Percentiles rank a stretch among this genome's conserved stretches.
Conservation (phyloP, 192 early-diverging fungal genomes). For the Entomortierella beljakovae region DNA sequence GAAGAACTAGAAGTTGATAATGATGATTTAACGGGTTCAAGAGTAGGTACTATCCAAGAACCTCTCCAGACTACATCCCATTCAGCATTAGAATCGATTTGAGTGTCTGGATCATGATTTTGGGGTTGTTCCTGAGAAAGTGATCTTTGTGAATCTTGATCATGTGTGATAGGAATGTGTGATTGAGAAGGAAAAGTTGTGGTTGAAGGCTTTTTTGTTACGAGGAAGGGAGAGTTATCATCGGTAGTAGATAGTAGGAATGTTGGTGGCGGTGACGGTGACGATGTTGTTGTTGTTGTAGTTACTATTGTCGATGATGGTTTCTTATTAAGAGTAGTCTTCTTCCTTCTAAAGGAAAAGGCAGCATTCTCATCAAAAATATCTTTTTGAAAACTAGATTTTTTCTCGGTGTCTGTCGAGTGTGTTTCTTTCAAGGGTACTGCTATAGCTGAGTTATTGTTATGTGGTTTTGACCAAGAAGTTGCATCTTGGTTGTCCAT, state of each 20-base stretch:
- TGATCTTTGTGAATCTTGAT: neutral
- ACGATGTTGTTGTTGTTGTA: neutral
- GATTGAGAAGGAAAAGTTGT: neutral
- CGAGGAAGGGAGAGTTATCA: neutral
- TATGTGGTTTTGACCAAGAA: neutral
- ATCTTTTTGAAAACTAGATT: neutral
- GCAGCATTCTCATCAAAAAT: slow-evolving; percentile 11
- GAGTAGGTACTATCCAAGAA: slow-evolving; percentile 33
- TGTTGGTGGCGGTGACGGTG: neutral
- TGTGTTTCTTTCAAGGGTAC: neutral
- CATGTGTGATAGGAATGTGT: neutral
- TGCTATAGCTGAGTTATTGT: neutral
- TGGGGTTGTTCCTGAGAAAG: neutral
- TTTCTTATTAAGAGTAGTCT: neutral
- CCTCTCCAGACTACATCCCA: slow-evolving; percentile 38
- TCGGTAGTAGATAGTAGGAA: neutral
- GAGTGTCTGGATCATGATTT: neutral
- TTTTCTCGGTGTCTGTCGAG: neutral
- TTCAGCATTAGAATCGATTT: neutral
- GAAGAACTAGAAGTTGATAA: neutral
- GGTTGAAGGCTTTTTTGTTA: neutral
- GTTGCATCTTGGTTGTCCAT: neutral
- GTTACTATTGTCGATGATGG: too few relatives aligned
- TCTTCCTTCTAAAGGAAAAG: slow-evolving; percentile 24
- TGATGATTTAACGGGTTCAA: slow-evolving; percentile 13